Evolutionary conservation across 768 basidiomycete genomes (phyloP).

Genomic region (Tulasnella sp.): DNA sequence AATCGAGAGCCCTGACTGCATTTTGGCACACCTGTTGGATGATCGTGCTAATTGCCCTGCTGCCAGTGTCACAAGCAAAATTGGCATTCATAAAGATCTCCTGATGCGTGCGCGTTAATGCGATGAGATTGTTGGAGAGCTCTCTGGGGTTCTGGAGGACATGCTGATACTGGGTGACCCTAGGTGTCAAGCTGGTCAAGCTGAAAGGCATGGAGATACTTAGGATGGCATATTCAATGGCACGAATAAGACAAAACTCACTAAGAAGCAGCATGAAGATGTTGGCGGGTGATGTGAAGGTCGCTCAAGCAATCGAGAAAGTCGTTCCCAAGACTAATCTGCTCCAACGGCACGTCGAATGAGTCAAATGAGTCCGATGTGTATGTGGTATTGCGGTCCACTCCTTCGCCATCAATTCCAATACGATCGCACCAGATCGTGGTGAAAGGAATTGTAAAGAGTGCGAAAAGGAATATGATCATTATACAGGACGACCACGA

Average conservation of each 20-base stretch:
- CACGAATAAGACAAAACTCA: background rate
- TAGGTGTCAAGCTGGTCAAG: background rate
- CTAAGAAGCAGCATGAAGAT: background rate
- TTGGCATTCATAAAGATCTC: slow-evolving; percentile 7
- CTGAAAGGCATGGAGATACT: background rate
- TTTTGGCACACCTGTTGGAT: background rate
- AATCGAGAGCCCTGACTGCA: background rate
- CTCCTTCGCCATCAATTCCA: background rate
- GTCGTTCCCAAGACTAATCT: slow-evolving; percentile 8
- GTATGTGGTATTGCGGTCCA: background rate
- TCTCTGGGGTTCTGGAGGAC: background rate
- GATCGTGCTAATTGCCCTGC: background rate
- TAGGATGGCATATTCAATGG: background rate
- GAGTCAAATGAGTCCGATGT: background rate
- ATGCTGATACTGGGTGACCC: background rate
- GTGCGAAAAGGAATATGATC: background rate
- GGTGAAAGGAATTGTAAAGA: background rate
- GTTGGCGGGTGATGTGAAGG: slow-evolving; percentile 4
- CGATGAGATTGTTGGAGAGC: background rate
- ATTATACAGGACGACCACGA: background rate
- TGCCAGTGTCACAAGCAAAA: background rate
- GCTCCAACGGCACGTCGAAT: background rate
- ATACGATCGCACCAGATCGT: background rate
- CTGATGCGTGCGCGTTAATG: background rate
- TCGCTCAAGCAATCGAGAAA: slow-evolving; percentile 11